Evolutionary conservation across 2,329 filamentous ascomycete genomes (phyloP), one percentile per base, ranked within the genome.

Genomic region (Xylaria sp.): DNA sequence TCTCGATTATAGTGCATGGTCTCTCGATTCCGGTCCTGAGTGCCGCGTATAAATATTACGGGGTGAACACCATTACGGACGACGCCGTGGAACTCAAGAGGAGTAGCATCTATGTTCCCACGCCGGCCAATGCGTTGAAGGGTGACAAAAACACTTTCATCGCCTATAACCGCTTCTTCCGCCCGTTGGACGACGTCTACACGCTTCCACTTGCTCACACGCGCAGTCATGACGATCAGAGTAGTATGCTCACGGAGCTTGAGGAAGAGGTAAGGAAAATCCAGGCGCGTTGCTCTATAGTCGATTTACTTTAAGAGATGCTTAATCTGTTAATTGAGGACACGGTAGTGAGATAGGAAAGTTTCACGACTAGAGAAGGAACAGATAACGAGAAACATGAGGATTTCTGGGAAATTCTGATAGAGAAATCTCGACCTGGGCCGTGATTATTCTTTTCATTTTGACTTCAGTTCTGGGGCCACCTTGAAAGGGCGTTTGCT

Each of bases 151-250:
- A 80, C 3, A 80, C 77, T 3, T 84, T 85, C 60, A 80, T 84
- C 43, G 82, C 82, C 0, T 85, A 84, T 73, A 86, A 86, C 72
- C 82, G 84, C 56, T 86, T 86, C 77, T 84, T 80, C 15, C 76
- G 82, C 8, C 82, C 82, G 1, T 41, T 69, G 12, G 62, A 36
- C n/a, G 65, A 20, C 41, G 43, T 69, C n/a, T 51, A 55, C 36
- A 62, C 60, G 57, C 61, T 73, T 10, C 71, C 71, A 12, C 51
- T 70, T 2, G 63, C 66, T 23, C 69, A 61, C 23, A 61, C 49
- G 2, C 58, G 20, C 8, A 69, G 67, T 31, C 20, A 55, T 51
- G 67, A 69, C 13, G 57, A 65, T 18, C 41, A 64, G 23, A 36
- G n/a, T 2, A 62, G 52, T 7, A 18, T 20, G 2, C 6, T 23